Evolutionary conservation across 257 asterid genomes (phyloP), one percentile per base, ranked within the genome.

Genomic region (Gynochthodes officinalis): DNA sequence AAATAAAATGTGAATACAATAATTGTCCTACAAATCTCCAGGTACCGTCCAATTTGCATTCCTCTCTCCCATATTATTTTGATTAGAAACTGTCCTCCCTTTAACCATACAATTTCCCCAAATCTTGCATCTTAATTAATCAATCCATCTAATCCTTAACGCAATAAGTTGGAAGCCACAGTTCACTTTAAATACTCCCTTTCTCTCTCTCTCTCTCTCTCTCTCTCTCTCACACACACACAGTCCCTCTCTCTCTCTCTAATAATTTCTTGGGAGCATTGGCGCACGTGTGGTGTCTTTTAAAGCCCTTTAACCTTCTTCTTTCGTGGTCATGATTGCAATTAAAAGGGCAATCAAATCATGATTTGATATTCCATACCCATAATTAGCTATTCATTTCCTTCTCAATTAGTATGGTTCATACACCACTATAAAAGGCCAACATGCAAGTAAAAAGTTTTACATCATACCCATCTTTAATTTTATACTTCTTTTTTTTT

Each of bases 241-340:
- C 57, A 10, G 12, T 3, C 60, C 0, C 60, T 4, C 19, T 21
- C 28, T 53, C 57, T 50, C 79, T 63, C 79, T 69, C 69, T 74
- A 78, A 78, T 70, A 78, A 78, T 70, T 69, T 73, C 11, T 55
- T 68, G 63, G 63, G 67, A 71, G 79, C 58, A 64, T 70, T 65
- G 48, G 71, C 76, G 83, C 80, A 79, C 77, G 81, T 75, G 82
- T 79, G 76, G 46, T 77, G 84, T 79, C 76, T 63, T 63, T 81
- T 73, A 25, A 75, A 50, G 27, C 61, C 66, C 77, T 40, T 37
- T 76, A 57, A 44, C 58, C 69, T n/a, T 55, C 65, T n/a, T 62
- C 35, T 64, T 64, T 62, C 25, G 64, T 65, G 30, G 69, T 69
- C 65, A 74, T 53, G 67, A 58, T 16, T 60, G 53, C 64, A 49